These are phyloP conservation scores for Harringtonia aguacate DNA, from an alignment of 2,329 filamentous ascomycete species.

Conservation along the genomic window DNA sequence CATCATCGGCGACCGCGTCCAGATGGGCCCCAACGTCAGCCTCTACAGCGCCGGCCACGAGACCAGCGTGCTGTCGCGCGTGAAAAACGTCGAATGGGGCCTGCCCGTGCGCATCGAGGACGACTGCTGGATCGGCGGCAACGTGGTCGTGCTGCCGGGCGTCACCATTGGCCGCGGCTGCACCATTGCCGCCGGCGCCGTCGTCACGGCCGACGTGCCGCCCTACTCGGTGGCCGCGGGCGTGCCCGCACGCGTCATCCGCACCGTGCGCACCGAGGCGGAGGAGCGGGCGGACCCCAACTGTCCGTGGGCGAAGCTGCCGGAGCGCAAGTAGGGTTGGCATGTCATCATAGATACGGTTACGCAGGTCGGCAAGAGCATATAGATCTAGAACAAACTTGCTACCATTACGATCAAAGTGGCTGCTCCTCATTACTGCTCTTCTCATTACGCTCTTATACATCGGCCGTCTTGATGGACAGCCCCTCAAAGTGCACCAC, in stretches of 20 bases:
- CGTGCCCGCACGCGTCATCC: conserved; percentile 36
- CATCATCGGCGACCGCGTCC: conserved; percentile 63
- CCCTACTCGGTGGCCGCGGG: conserved; percentile 34
- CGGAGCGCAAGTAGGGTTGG: too few species aligned
- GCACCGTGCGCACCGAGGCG: conserved; percentile 22
- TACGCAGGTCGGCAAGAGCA: too few species aligned
- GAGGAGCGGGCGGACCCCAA: too few species aligned
- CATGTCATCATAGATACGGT: too few species aligned
- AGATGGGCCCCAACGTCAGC: conserved; percentile 74
- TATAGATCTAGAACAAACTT: too few species aligned
- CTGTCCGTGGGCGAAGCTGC: too few species aligned
- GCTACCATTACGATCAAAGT: too few species aligned
- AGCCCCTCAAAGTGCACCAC: not conserved
- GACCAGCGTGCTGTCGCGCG: conserved; percentile 53
- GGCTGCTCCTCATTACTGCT: too few species aligned
- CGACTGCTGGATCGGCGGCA: conserved; percentile 73
- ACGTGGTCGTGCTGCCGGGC: conserved; percentile 65
- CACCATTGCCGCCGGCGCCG: conserved; percentile 70
- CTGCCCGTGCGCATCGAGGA: conserved; percentile 67
- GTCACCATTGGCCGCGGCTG: conserved; percentile 69
- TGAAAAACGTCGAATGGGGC: conserved; percentile 42
- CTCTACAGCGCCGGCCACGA: conserved; percentile 67
- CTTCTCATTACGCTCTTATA: too few species aligned
- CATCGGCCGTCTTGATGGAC: not conserved
- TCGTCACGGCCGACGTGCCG: conserved; percentile 49